Percentiles rank a stretch among this genome's conserved stretches.
phyloP scores from a whole-genome alignment of 345 rosid species.

The Salix viminalis region DNA sequence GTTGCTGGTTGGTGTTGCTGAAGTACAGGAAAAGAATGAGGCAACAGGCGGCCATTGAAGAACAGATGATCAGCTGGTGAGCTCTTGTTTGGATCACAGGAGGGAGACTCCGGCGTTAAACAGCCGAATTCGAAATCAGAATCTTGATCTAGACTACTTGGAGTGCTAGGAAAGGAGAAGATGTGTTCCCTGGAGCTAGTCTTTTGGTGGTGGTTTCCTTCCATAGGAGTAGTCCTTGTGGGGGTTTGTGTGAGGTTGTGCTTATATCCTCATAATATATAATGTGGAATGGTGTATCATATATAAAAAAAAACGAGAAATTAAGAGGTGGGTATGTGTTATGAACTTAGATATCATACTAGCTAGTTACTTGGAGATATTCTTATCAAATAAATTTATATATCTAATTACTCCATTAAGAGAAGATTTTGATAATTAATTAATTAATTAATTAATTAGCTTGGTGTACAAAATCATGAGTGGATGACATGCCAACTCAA shows the following conservation, averaged over 20 bases:
- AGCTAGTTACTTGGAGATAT: too few relatives aligned
- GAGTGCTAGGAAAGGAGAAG: constrained; percentile 47
- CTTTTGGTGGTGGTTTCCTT: constrained; percentile 19
- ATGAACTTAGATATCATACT: neutral
- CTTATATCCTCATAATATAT: neutral
- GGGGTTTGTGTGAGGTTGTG: neutral
- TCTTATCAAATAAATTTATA: too few relatives aligned
- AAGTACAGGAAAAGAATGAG: constrained; percentile 59
- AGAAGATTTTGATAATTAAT: neutral
- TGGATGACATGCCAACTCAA: constrained; percentile 27
- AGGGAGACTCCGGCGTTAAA: constrained; percentile 55
- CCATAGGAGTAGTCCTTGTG: constrained; percentile 17
- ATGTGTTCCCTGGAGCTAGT: constrained; percentile 20
- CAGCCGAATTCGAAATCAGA: constrained; percentile 70
- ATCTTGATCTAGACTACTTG: constrained; percentile 26
- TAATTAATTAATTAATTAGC: neutral
- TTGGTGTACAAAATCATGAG: constrained; percentile 23
- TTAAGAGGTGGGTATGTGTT: neutral
- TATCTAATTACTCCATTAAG: neutral
- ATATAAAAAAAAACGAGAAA: neutral
- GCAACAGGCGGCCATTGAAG: constrained; percentile 69
- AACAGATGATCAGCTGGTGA: constrained; percentile 90
- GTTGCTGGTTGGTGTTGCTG: constrained; percentile 4
- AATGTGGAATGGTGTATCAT: neutral
- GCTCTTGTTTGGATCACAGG: constrained; percentile 38